Base-by-base conservation (phyloP, 2,329 filamentous ascomycete genomes). In the Ascochyta viciae-villosae region DNA sequence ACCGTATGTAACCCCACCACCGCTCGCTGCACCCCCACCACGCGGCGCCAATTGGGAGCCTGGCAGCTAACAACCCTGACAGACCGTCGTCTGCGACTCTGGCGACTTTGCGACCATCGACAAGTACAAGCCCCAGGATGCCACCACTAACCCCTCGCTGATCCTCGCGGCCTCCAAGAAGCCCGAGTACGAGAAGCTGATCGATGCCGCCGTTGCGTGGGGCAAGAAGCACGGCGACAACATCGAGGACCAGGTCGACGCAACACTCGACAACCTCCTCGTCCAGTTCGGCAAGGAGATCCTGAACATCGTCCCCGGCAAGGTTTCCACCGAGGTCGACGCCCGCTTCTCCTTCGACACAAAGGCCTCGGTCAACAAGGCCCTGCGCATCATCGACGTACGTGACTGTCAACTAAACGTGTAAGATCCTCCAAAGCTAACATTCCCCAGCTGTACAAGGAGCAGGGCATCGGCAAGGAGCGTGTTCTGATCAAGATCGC, bases 101-200 rank as follows among this genome's bases (percentile, higher is more conserved):
- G 95, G 93, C 89, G 89, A 83, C 75, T 79, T 80, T 67, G 78
- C 82, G 87, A 93, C 93, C 80, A 99, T 99, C 80, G 93, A 85
- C 85, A 97, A 98, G 85, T 99, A 99, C 89, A 96, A 96, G 88
- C 95, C 95, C 66, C 93, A 99, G 86, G 95, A 99, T 91, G 95
- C 95, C 76, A 99, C 95, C 79, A 99, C 95, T 84, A 99, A 99
- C 88, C 95, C 95, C 58, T 98, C 95, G 63, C 86, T 99, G 78
- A 98, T 99, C 81, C 90, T 99, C 77, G 94, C 93, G 68, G 95
- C 95, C 64, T 93, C 95, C 77, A 98, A 99, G 87, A 98, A 98
- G 88, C 76, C 91, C 77, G 93, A 97, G 81, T 98, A 98, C 80
- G 92, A 91, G 74, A 89, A 89, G 80, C 83, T 98, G 76, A 96